Conservation (phyloP, 1,284 basidiomycete genomes). For the Ustilago shanxiensis region DNA sequence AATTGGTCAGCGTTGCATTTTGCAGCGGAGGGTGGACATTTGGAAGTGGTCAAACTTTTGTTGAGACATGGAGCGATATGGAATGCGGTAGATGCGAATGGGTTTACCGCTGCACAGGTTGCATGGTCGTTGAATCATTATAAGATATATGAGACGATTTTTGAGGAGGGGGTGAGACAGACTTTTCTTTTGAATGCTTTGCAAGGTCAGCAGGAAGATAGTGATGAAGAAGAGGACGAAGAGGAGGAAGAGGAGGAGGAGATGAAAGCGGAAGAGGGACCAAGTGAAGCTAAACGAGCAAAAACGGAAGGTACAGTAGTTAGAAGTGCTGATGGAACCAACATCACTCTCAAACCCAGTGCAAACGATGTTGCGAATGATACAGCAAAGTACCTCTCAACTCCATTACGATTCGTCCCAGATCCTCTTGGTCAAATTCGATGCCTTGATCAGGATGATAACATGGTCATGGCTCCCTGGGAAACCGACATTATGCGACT, state of each 20-base stretch:
- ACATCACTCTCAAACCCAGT: constrained; percentile 71
- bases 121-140: constrained; percentile 64
- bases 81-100: constrained; percentile 76
- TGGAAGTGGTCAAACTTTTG: constrained; percentile 77
- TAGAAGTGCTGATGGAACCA: constrained; percentile 70
- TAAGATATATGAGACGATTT: constrained; percentile 50
- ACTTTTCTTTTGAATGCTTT: constrained; percentile 57
- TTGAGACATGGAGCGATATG: constrained; percentile 88
- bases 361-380: constrained; percentile 71
- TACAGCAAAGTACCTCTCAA: constrained; percentile 81
- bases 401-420: constrained; percentile 78
- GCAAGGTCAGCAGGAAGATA: constrained; percentile 6
- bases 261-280: constrained; percentile 20
- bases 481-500: constrained; percentile 68
- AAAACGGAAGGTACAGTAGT: constrained; percentile 1
- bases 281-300: constrained; percentile 16
- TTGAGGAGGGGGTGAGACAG: constrained; percentile 71
- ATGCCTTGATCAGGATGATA: constrained; percentile 78
- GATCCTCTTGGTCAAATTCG: constrained; percentile 81
- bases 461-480: constrained; percentile 78
- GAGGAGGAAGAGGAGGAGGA: constrained; percentile 19
- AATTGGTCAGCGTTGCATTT: constrained; percentile 87
- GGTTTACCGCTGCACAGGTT: constrained; percentile 64
- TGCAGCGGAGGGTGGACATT: constrained; percentile 81
- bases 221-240: constrained; percentile 20